Percentiles rank a stretch among this genome's conserved stretches.
These are phyloP conservation scores for Cladochytrium replicatum DNA, from an alignment of 192 early-diverging fungal genomes.

Conservation along the genomic window DNA sequence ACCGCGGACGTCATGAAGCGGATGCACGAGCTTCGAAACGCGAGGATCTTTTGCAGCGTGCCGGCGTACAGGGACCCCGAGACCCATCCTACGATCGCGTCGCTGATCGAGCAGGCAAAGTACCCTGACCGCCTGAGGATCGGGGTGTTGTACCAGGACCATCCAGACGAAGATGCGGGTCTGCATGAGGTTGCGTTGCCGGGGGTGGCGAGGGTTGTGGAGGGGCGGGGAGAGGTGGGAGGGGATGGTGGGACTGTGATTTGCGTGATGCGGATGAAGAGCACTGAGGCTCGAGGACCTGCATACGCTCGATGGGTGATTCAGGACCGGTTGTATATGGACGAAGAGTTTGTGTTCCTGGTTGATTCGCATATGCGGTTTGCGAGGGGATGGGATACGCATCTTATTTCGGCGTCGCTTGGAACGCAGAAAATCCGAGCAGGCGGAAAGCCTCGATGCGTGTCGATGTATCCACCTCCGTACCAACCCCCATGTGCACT, in stretches of 20 bases:
- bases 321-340: background rate
- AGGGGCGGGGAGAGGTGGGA: background rate
- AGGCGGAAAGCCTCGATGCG: background rate
- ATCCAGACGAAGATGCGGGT: constrained; percentile 10
- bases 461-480: constrained; percentile 17
- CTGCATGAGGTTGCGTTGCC: constrained; percentile 3
- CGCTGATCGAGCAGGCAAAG: constrained; percentile 5
- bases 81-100: constrained; percentile 4
- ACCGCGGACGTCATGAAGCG: too few species aligned
- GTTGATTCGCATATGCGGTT: constrained; percentile 26
- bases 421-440: background rate
- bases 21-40: background rate
- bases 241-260: background rate
- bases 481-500: background rate
- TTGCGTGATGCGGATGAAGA: background rate
- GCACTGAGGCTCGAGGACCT: background rate
- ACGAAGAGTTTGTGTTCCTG: constrained; percentile 12
- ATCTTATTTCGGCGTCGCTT: background rate
- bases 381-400: constrained; percentile 8
- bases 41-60: constrained; percentile 13
- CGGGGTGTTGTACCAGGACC: constrained; percentile 14
- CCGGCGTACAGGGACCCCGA: constrained; percentile 19
- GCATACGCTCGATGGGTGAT: background rate
- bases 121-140: constrained; percentile 9
- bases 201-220: too few species aligned